Evolutionary conservation across 345 rosid genomes (phyloP), one percentile per base, ranked within the genome.

Genomic region (Syzygium jambos): DNA sequence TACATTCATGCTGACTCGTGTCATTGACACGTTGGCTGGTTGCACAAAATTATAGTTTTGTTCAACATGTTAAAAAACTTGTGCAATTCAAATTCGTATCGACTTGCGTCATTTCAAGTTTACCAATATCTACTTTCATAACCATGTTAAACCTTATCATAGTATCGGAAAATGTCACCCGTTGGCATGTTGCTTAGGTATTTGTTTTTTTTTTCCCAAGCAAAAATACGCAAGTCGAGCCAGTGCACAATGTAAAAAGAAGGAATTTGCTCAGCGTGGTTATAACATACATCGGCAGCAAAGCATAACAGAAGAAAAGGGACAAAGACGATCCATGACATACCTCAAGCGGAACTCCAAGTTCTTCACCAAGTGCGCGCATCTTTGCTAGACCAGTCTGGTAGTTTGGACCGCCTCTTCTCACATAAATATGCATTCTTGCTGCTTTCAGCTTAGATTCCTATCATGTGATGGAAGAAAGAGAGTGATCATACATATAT

Each of bases 351-450:
- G 99, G 98, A 51, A 97, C 86, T 85, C 94, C 98, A 6, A 97
- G 93, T 89, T 97, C 98, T 88, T 96, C 96, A 82, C 98, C 98
- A 13, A 97, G 89, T 78, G 90, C 87, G 6, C 98, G 95, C 98
- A 97, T 97, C 93, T 91, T 95, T 46, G 95, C 93, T 91, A 97
- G 87, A 86, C 99, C 99, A 54, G 92, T 96, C 90, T 97, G 99
- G 89, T 97, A 97, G 91, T 96, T 96, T 12, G 99, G 99, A 82
- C 99, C 97, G 57, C 99, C 99, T 93, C 99, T 96, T 88, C 99
- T 93, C 84, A 96, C 99, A 82, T 91, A 97, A n/a, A 96, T 89
- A 92, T 96, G 93, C 98, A 97, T 96, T 93, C 99, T 95, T 82
- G 98, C 92, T 29, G 99, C 97, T 90, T 97, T 96, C 90, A 96